Percentiles rank a stretch among this genome's conserved stretches.
Evolutionary conservation across 768 basidiomycete genomes (phyloP).

Genomic region (Tricholoma terreum): DNA sequence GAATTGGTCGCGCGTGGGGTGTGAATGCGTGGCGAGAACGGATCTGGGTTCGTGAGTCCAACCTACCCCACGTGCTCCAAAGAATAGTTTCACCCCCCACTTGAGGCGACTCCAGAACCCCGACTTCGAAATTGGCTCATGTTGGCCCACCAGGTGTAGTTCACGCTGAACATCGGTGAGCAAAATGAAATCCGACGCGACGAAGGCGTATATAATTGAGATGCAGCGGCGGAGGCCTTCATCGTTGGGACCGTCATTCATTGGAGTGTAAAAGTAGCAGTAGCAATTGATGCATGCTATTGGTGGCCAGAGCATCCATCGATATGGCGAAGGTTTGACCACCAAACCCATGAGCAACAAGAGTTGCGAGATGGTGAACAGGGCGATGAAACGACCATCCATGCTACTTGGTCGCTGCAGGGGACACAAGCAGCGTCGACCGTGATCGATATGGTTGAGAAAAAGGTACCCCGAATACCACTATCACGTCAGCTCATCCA

Average conservation of each 20-base stretch:
- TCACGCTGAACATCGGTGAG: conserved; percentile 26
- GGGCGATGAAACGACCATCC: no score
- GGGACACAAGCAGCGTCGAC: no score
- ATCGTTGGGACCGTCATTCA: neutral
- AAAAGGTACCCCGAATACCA: no score
- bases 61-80: conserved; percentile 26
- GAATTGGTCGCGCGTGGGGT: conserved; percentile 17
- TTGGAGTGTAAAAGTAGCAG: conserved; percentile 4
- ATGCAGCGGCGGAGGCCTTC: conserved; percentile 7
- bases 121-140: conserved; percentile 9
- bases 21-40: conserved; percentile 17
- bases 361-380: neutral
- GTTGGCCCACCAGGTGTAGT: conserved; percentile 15
- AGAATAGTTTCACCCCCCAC: conserved; percentile 24
- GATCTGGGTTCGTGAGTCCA: conserved; percentile 25
- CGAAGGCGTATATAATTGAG: neutral
- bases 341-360: neutral
- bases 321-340: conserved; percentile 12
- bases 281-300: conserved; percentile 5
- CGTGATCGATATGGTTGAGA: no score
- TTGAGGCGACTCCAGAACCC: conserved; percentile 17
- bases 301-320: conserved; percentile 13
- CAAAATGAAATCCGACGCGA: conserved; percentile 17
- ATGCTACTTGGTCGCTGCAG: no score
- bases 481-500: no score